Base-by-base conservation (phyloP, 129 eudicot genomes). In the Deinandra increscens region DNA sequence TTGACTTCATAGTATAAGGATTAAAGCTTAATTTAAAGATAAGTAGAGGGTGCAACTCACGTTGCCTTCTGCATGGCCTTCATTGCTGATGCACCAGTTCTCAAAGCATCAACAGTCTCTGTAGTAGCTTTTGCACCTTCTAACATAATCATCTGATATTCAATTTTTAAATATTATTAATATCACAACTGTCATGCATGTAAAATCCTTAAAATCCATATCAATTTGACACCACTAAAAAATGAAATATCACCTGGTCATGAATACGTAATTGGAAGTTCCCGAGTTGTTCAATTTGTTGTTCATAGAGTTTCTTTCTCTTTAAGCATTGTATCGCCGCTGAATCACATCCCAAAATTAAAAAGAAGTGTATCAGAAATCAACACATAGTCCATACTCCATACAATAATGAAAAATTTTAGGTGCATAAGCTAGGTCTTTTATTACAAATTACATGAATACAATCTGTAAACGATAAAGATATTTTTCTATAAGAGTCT, bases 31-130 rank as follows among this genome's bases (percentile, higher is more conserved):
- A 60, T 9, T 9, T 43, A 22, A 45, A 70, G 39, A 70, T 41
- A 39, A 51, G 22, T 46, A 26, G 68, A 72, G 43, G n/a, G 38
- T 64, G 12, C 49, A 75, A 70, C 81, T 69, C 37, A 78, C 81
- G 81, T 70, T 78, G 72, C 81, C 66, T 77, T 78, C 56, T 79
- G 79, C 79, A 79, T 79, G 70, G 83, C 83, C 71, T 79, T 79
- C 83, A 79, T 79, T 60, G 79, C 79, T 19, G 75, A 65, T 17
- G 79, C 83, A 58, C 79, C 79, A 41, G 79, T 71, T 66, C 82
- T 79, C 73, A 79, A 79, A 44, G 82, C 78, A 72, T 79, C 82
- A 23, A 79, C 82, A 33, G 83, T 79, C 51, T 73, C 83, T 5
- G 79, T 79, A 51, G 83, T 73, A 60, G 75, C 83, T 79, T 79